Evolutionary conservation across 2,329 filamentous ascomycete species (phyloP).

Genomic region (Fusarium newnesense): DNA sequence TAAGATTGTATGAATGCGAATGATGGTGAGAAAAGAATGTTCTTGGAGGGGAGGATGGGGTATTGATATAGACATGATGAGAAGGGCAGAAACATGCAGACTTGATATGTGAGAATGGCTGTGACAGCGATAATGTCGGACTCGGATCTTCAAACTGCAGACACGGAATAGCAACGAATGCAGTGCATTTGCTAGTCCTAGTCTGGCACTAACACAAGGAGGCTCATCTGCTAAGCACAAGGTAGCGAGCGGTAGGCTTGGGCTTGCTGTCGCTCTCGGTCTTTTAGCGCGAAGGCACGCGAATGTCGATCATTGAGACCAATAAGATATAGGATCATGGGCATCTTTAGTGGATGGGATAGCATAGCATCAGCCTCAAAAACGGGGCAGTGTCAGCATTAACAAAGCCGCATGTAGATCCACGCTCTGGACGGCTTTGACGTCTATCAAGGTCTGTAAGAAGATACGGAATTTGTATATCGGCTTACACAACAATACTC

Average conservation of each 20-base stretch:
- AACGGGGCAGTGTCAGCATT: constrained; percentile 30
- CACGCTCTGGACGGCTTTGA: not conserved
- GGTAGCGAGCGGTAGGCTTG: not conserved
- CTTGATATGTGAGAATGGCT: not conserved
- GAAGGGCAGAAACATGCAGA: not conserved
- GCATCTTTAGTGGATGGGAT: not conserved
- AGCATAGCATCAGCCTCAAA: constrained; percentile 17
- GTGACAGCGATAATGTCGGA: constrained; percentile 8
- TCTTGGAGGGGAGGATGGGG: constrained; percentile 9
- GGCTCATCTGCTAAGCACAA: constrained; percentile 17
- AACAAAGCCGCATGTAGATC: constrained; percentile 1
- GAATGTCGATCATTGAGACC: not conserved
- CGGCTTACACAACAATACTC: not conserved
- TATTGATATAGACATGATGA: constrained; percentile 29
- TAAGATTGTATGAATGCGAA: constrained; percentile 5
- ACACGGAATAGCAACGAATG: not conserved
- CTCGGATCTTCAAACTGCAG: constrained; percentile 3
- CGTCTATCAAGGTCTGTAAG: not conserved
- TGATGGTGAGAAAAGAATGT: constrained; percentile 6
- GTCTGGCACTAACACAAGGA: not conserved
- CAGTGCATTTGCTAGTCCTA: not conserved
- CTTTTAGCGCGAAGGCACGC: not conserved
- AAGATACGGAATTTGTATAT: not conserved
- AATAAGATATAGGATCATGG: not conserved
- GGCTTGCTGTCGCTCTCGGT: constrained; percentile 22